Evolutionary conservation across 1,284 basidiomycete genomes (phyloP).

Genomic region (Ustilago cynodontis): DNA sequence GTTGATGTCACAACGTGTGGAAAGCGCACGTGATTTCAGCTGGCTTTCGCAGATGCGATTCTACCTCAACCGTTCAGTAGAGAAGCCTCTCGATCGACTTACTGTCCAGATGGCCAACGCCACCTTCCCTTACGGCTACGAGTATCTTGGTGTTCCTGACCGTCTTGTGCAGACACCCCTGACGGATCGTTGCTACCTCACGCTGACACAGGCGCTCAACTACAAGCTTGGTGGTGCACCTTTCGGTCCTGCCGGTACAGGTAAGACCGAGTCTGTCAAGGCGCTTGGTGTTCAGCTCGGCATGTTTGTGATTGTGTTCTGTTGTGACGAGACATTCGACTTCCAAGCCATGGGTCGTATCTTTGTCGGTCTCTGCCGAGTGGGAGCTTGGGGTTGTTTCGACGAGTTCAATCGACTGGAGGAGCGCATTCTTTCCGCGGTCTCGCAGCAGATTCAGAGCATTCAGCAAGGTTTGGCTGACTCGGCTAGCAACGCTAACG

Average conservation of each 20-base stretch:
- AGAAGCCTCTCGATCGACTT: constrained; percentile 84
- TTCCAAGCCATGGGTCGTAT: constrained; percentile 99
- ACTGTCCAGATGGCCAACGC: constrained; percentile 85
- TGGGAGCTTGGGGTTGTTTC: constrained; percentile 83
- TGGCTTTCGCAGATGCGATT: constrained; percentile 99
- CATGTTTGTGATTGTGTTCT: constrained; percentile 97
- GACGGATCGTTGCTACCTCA: constrained; percentile 97
- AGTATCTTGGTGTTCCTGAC: constrained; percentile 96
- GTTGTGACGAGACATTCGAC: constrained; percentile 99
- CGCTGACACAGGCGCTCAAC: constrained; percentile 93
- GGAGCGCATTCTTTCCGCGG: constrained; percentile 95
- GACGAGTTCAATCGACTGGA: constrained; percentile 85
- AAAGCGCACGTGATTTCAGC: constrained; percentile 80
- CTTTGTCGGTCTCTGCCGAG: constrained; percentile 97
- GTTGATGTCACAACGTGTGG: constrained; percentile 79
- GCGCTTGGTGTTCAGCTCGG: constrained; percentile 97
- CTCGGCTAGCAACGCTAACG: constrained; percentile 41
- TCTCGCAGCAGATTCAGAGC: constrained; percentile 98
- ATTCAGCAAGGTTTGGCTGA: constrained; percentile 94
- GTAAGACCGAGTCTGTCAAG: constrained; percentile 99
- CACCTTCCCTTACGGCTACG: constrained; percentile 96
- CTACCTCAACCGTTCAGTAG: constrained; percentile 79
- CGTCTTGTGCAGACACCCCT: constrained; percentile 97
- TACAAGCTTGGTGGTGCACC: constrained; percentile 95
- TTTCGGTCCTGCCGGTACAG: constrained; percentile 98